Evolutionary conservation across 768 basidiomycete species (phyloP).

Genomic region (Porpolomopsis calyptriformis): DNA sequence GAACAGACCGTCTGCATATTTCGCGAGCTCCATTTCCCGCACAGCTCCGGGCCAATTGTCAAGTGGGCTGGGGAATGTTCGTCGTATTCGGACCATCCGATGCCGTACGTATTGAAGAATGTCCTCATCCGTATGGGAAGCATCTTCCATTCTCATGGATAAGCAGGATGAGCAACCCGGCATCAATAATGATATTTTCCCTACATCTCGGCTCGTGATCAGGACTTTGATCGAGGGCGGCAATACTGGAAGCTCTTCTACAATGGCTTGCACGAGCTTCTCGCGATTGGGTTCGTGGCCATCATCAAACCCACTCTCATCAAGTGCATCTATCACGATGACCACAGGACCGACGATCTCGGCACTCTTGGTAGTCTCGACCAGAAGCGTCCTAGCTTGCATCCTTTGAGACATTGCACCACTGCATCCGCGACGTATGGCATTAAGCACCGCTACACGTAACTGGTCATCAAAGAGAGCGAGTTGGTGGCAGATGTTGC

Average conservation of each 20-base stretch:
- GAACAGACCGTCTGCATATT: not conserved
- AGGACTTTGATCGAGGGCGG: constrained; percentile 1
- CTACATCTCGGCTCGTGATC: not conserved
- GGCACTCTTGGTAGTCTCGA: not conserved
- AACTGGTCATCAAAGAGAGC: not conserved
- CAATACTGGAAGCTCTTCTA: not conserved
- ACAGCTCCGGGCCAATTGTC: not conserved
- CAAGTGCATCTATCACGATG: constrained; percentile 6
- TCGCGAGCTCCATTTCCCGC: not conserved
- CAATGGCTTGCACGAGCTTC: not conserved
- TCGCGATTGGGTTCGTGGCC: constrained; percentile 1
- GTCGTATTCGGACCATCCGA: not conserved
- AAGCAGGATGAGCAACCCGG: not conserved
- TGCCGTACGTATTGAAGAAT: not conserved
- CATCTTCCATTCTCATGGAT: not conserved
- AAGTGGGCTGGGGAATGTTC: not conserved
- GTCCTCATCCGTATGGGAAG: not conserved
- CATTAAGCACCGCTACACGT: not conserved
- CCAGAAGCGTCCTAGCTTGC: not conserved
- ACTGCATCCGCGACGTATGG: not conserved
- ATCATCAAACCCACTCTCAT: constrained; percentile 1
- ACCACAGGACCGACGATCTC: constrained; percentile 2
- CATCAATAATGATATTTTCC: not conserved
- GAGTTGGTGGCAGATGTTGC: constrained; percentile 1
- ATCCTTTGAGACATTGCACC: not conserved